These are phyloP conservation scores for Aureobasidium sp. DNA, from an alignment of 2,329 filamentous ascomycete species.

Conservation along the genomic window DNA sequence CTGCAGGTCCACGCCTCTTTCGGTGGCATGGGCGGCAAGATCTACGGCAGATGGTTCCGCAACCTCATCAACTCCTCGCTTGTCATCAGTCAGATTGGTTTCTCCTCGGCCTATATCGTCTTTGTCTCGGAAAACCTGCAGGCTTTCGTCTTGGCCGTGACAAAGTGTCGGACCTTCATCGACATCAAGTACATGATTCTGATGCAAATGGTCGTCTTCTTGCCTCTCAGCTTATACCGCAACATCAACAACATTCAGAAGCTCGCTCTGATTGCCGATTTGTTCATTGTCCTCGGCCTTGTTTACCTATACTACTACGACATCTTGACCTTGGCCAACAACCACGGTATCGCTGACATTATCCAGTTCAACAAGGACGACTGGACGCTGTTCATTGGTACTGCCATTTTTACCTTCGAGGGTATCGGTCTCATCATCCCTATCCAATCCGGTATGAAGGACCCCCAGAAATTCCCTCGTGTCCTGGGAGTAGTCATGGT, in stretches of 20 bases:
- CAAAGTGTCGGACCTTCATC: constrained; percentile 75
- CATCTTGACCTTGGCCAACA: constrained; percentile 65
- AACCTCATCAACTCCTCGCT: constrained; percentile 82
- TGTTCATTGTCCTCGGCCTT: constrained; percentile 86
- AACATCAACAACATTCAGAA: constrained; percentile 97
- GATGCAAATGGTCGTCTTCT: constrained; percentile 90
- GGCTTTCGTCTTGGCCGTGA: constrained; percentile 86
- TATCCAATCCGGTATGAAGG: constrained; percentile 93
- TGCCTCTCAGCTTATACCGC: constrained; percentile 85
- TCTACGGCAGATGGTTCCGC: constrained; percentile 88
- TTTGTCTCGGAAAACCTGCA: constrained; percentile 95
- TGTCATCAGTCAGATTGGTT: constrained; percentile 90
- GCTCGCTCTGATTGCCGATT: constrained; percentile 85
- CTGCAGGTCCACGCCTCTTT: constrained; percentile 87
- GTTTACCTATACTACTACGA: constrained; percentile 96
- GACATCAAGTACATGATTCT: constrained; percentile 84
- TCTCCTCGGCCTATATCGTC: constrained; percentile 90
- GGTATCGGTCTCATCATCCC: constrained; percentile 96
- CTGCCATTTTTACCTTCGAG: constrained; percentile 97
- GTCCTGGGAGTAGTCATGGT: constrained; percentile 90
- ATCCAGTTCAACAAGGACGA: constrained; percentile 79
- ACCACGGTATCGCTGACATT: constrained; percentile 73
- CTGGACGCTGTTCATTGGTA: constrained; percentile 98
- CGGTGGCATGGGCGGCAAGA: constrained; percentile 85
- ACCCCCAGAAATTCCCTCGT: constrained; percentile 79